Conservation (phyloP, 768 basidiomycete species). For the Hypholoma fasciculare region DNA sequence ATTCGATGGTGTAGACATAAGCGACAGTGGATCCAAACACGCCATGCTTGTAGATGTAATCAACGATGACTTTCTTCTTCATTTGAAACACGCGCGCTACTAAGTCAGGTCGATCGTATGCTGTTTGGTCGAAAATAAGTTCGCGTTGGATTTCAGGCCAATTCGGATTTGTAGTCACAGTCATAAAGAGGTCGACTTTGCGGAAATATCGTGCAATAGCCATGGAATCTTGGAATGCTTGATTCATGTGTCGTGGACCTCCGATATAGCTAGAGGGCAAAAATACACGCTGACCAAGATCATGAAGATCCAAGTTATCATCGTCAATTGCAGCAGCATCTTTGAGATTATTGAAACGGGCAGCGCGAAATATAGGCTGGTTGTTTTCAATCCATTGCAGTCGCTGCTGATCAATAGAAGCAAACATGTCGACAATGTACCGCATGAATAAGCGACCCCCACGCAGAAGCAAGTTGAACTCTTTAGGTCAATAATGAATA, state of each 20-base stretch:
- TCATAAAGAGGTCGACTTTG: constrained; percentile 49
- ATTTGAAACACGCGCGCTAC: constrained; percentile 43
- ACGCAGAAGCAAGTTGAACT: constrained; percentile 30
- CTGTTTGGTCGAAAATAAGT: constrained; percentile 37
- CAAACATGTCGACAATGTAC: constrained; percentile 40
- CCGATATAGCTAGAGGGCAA: constrained; percentile 43
- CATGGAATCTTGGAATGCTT: constrained; percentile 45
- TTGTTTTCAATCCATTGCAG: constrained; percentile 33
- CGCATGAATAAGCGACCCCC: constrained; percentile 38
- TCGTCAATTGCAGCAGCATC: constrained; percentile 27
- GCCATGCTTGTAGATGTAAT: constrained; percentile 26
- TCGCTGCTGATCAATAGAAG: no score
- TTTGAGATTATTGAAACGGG: constrained; percentile 22
- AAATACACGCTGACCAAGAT: constrained; percentile 33
- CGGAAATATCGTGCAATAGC: constrained; percentile 38
- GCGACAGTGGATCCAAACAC: neutral
- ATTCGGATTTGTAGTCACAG: constrained; percentile 49
- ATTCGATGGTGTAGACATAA: constrained; percentile 47
- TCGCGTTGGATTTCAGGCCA: constrained; percentile 46
- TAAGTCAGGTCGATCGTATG: constrained; percentile 47
- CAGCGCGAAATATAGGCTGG: constrained; percentile 34
- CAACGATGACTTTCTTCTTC: constrained; percentile 36
- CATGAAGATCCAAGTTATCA: constrained; percentile 22
- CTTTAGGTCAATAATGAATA: constrained; percentile 22
- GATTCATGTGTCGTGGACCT: constrained; percentile 40